These are phyloP conservation scores for Acanthamoeba triangularis DNA, from an alignment of 208 protist species.

Conservation along the genomic window DNA sequence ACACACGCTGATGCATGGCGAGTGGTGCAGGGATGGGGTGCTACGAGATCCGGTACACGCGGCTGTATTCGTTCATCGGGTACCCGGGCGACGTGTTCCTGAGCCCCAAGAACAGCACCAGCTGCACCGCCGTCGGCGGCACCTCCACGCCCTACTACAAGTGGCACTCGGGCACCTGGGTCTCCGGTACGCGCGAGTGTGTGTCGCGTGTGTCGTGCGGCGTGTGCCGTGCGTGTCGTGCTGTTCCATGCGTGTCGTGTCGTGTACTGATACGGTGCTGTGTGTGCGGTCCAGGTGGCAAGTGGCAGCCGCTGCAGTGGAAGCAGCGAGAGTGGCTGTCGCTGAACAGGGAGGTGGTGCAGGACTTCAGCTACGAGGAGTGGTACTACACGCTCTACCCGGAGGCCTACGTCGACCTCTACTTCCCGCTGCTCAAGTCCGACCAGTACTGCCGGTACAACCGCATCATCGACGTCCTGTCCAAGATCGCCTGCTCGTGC, in stretches of 20 bases:
- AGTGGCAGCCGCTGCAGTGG: constrained; percentile 9
- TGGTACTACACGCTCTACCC: constrained; percentile 29
- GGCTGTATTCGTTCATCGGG: neutral
- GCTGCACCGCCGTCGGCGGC: neutral
- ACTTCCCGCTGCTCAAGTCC: constrained; percentile 59
- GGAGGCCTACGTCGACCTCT: neutral
- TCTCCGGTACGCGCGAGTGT: neutral
- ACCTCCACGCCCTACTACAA: neutral
- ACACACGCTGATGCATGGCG: neutral
- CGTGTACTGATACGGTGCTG: neutral
- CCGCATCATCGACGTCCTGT: constrained; percentile 51
- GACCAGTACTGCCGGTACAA: constrained; percentile 65
- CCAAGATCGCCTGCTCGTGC: constrained; percentile 56
- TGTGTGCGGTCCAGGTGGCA: neutral
- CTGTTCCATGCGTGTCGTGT: neutral
- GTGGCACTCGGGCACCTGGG: neutral
- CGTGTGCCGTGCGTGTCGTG: neutral
- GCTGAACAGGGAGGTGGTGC: neutral
- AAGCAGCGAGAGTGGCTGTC: neutral
- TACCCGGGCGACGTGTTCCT: neutral
- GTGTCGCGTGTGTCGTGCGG: neutral
- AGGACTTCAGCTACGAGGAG: constrained; percentile 35
- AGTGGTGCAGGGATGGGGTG: neutral
- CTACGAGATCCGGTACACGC: neutral
- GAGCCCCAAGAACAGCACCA: neutral